phyloP scores from a whole-genome alignment of 805 yeast species.

The Komagataella pseudopastoris region DNA sequence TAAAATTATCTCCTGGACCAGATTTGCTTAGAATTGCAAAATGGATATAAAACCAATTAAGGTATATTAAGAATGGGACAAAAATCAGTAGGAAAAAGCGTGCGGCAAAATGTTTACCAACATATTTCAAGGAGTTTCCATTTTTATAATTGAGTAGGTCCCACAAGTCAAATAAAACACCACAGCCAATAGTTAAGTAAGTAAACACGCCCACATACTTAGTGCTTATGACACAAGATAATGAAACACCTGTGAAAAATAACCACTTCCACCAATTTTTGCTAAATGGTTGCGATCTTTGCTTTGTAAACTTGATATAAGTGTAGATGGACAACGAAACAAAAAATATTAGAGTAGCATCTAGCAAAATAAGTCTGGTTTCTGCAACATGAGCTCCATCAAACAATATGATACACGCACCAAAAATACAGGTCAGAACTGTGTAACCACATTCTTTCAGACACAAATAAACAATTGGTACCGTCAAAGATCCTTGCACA shows the following conservation, averaged over 20 bases:
- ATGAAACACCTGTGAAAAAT: slow-evolving; percentile 64
- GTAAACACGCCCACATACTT: slow-evolving; percentile 95
- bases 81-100: slow-evolving; percentile 61
- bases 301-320: slow-evolving; percentile 68
- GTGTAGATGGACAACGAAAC: slow-evolving; percentile 72
- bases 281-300: slow-evolving; percentile 54
- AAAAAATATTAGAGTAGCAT: slow-evolving; percentile 75
- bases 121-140: slow-evolving; percentile 44
- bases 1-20: slow-evolving; percentile 92
- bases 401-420: slow-evolving; percentile 61
- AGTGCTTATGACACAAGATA: slow-evolving; percentile 88
- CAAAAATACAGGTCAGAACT: slow-evolving; percentile 66
- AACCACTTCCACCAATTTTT: slow-evolving; percentile 83
- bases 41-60: slow-evolving; percentile 88
- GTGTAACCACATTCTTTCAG: slow-evolving; percentile 77
- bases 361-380: slow-evolving; percentile 81
- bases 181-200: slow-evolving; percentile 74
- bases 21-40: slow-evolving; percentile 70
- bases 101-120: slow-evolving; percentile 59
- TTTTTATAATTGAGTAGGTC: slow-evolving; percentile 56
- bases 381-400: slow-evolving; percentile 88
- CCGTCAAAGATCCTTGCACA: slow-evolving; percentile 65
- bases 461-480: slow-evolving; percentile 74
- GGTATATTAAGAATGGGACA: slow-evolving; percentile 69
- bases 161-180: slow-evolving; percentile 85